A percentile compares a stretch with the other conserved stretches of the same genome.
These are phyloP conservation scores for Tylopilus sp. DNA, from an alignment of 768 basidiomycete species.

Conservation along the genomic window DNA sequence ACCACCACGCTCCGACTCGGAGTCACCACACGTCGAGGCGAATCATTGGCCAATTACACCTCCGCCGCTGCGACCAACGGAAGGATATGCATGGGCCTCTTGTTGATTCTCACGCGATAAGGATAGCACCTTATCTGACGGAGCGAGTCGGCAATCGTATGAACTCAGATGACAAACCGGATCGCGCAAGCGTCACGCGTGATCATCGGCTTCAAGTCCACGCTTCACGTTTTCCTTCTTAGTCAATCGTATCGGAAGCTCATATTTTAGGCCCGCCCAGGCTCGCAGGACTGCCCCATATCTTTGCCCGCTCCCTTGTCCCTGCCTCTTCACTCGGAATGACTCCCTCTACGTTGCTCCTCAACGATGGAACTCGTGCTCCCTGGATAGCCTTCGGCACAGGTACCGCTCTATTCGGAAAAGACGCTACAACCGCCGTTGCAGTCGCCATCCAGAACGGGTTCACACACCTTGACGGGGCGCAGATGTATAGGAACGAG, in stretches of 20 bases:
- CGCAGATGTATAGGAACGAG: constrained; percentile 58
- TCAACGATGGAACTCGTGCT: constrained; percentile 52
- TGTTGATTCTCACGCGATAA: background rate
- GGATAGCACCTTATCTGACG: background rate
- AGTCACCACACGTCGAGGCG: too few relatives aligned
- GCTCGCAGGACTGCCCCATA: background rate
- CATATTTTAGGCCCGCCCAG: constrained; percentile 7
- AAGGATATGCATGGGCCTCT: background rate
- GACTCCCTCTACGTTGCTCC: constrained; percentile 32
- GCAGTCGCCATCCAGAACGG: constrained; percentile 50
- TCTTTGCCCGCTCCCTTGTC: constrained; percentile 6
- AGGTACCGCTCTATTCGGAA: constrained; percentile 48
- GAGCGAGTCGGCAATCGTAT: too few relatives aligned
- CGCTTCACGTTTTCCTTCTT: background rate
- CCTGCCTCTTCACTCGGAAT: constrained; percentile 15
- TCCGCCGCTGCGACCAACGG: background rate
- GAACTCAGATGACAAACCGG: background rate
- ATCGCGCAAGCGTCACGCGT: constrained; percentile 11
- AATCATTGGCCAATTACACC: too few relatives aligned
- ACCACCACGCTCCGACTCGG: too few relatives aligned
- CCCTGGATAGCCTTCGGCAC: constrained; percentile 65
- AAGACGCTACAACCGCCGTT: constrained; percentile 41
- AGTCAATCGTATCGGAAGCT: constrained; percentile 6
- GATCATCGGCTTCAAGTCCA: constrained; percentile 2
- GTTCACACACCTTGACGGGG: constrained; percentile 63